Evolutionary conservation across 257 asterid species (phyloP), one percentile per base, ranked within the genome.

Genomic region (Plantago elongata): DNA sequence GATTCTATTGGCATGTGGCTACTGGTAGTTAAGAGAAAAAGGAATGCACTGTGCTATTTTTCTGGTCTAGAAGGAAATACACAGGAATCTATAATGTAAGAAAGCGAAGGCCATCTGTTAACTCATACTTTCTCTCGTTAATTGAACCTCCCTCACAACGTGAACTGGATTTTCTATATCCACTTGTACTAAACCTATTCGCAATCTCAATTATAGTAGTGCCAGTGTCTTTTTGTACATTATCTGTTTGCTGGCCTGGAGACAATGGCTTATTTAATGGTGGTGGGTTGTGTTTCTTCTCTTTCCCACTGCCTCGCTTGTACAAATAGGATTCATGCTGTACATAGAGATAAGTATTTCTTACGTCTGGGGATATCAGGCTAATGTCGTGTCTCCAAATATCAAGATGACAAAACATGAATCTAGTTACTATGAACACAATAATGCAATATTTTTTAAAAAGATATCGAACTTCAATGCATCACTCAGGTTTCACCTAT

Each of bases 141-240:
- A 22, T 46, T 43, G 69, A 60, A 55, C 66, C 15, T 65, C 84
- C 98, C 96, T 88, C 97, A 59, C 67, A 62, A 79, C 71, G 85
- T 68, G 86, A 44, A 71, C 79, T 71, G 45, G 87, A 51, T 75
- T 81, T 92, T 70, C 72, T 78, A 30, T 84, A 72, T 68, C 67
- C 61, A 40, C 65, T 60, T 48, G 71, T 61, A 61, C 64, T 60
- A 30, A 69, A 67, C 60, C 42, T 79, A 68, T 40, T 64, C 34
- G 66, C 50, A 64, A 66, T 68, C 12, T 34, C 52, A 48, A 78
- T 78, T 37, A 5, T 37, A 45, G 63, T 15, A 12, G 65, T 45
- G 30, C 71, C 40, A 71, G 71, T 73, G 38, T 75, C 66, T 71
- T 61, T 62, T 57, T 54, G 78, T 34, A 48, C 65, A 57, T 70